Evolutionary conservation across 371 early-diverging fungal species (phyloP).

Genomic region (Phascolomyces articulosus): DNA sequence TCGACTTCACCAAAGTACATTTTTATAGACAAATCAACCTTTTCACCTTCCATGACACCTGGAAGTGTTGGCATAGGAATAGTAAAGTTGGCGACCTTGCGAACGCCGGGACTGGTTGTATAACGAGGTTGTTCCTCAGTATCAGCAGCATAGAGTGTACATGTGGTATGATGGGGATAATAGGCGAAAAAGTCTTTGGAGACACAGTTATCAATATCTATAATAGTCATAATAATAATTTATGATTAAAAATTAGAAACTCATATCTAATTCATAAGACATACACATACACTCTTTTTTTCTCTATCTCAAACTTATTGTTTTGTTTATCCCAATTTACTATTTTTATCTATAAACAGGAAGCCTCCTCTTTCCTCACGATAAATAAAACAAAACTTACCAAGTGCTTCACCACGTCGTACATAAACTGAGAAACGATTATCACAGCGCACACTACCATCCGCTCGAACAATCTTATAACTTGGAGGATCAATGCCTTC

Average conservation of each 20-base stretch:
- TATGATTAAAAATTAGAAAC: background rate
- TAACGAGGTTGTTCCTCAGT: constrained; percentile 49
- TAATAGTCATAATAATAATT: background rate
- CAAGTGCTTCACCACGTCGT: constrained; percentile 42
- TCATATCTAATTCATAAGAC: constrained; percentile 10
- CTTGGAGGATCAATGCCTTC: constrained; percentile 52
- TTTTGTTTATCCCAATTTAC: too few relatives aligned
- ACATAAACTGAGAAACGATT: constrained; percentile 53
- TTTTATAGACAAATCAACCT: constrained; percentile 46
- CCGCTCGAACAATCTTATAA: constrained; percentile 47
- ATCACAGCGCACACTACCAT: constrained; percentile 51
- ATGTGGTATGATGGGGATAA: constrained; percentile 56
- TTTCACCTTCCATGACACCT: constrained; percentile 45
- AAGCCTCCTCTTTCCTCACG: too few relatives aligned
- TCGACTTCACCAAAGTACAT: constrained; percentile 55
- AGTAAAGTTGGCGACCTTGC: constrained; percentile 50
- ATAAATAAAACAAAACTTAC: constrained; percentile 16
- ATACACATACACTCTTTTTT: too few relatives aligned
- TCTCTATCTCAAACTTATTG: too few relatives aligned
- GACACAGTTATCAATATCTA: constrained; percentile 44
- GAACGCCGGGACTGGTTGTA: constrained; percentile 45
- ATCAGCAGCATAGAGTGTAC: constrained; percentile 51
- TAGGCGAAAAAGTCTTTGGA: constrained; percentile 55
- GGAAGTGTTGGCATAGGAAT: constrained; percentile 51
- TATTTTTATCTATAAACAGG: background rate